A percentile compares a stretch with the other conserved stretches of the same genome.
phyloP scores from a whole-genome alignment of 805 yeast genomes.

The Wickerhamiella siamensis region DNA sequence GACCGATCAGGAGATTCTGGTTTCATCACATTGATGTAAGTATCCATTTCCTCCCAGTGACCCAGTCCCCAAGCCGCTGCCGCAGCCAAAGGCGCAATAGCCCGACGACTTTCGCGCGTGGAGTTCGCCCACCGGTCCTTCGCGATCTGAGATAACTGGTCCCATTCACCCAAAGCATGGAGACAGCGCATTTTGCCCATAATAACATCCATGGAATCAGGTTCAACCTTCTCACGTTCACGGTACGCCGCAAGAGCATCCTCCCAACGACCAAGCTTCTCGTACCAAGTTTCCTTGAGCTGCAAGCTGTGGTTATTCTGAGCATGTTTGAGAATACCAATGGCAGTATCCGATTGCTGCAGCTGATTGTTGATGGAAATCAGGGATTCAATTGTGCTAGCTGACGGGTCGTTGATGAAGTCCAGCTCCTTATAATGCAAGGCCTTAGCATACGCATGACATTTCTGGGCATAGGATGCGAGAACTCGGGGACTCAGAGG shows the following conservation, averaged over 20 bases:
- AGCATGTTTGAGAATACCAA: conserved; percentile 89
- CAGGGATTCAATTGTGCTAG: conserved; percentile 81
- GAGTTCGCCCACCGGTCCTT: conserved; percentile 72
- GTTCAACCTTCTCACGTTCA: conserved; percentile 48
- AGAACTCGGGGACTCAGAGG: conserved; percentile 83
- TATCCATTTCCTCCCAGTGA: conserved; percentile 93
- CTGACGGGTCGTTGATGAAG: conserved; percentile 82
- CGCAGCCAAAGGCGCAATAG: conserved; percentile 93
- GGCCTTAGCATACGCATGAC: conserved; percentile 97
- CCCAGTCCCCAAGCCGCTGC: conserved; percentile 98
- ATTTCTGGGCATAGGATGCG: conserved; percentile 84
- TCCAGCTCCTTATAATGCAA: conserved; percentile 91
- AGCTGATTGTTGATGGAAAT: conserved; percentile 86
- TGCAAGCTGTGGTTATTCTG: conserved; percentile 69
- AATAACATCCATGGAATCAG: conserved; percentile 61
- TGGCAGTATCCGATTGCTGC: conserved; percentile 95
- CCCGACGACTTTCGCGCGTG: conserved; percentile 55
- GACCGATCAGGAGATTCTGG: conserved; percentile 88
- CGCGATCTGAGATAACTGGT: conserved; percentile 71
- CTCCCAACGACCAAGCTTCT: conserved; percentile 93
- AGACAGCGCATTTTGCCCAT: conserved; percentile 97
- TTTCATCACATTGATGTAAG: conserved; percentile 80
- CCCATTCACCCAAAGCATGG: conserved; percentile 99
- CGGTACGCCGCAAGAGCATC: conserved; percentile 88
- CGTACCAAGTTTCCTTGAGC: conserved; percentile 95